A percentile compares a stretch with the other conserved stretches of the same genome.
These are phyloP conservation scores for Boletus insuetus DNA, from an alignment of 768 basidiomycete genomes.

Conservation along the genomic window DNA sequence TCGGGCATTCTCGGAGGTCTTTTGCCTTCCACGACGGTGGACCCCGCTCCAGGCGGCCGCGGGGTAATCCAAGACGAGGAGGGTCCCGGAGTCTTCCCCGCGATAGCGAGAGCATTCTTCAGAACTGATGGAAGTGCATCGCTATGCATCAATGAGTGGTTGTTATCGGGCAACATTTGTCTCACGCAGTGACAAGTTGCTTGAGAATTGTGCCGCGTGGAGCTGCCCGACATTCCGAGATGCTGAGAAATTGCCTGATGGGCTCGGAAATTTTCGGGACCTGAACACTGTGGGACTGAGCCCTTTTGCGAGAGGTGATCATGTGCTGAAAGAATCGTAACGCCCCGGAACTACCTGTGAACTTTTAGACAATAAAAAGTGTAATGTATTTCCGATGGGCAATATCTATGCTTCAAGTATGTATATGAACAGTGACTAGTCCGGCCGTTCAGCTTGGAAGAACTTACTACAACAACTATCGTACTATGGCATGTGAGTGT, in stretches of 20 bases:
- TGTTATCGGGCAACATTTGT: background rate
- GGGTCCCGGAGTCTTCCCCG: background rate
- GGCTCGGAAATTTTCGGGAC: slow-evolving; percentile 13
- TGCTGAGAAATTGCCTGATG: background rate
- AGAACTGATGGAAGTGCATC: slow-evolving; percentile 2
- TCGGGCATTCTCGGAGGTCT: slow-evolving; percentile 9
- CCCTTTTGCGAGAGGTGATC: too few species aligned
- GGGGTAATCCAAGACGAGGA: background rate
- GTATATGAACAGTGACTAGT: background rate
- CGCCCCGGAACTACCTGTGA: background rate
- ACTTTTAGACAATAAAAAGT: background rate
- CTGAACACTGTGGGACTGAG: too few species aligned
- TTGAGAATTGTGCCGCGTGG: background rate
- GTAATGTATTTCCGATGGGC: background rate
- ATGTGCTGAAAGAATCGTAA: background rate
- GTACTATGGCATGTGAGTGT: background rate
- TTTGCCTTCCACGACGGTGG: background rate
- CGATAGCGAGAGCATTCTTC: too few species aligned
- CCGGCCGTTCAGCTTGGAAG: background rate
- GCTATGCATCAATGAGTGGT: background rate
- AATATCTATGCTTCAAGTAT: slow-evolving; percentile 9
- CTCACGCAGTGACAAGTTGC: slow-evolving; percentile 6
- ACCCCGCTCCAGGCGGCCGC: slow-evolving; percentile 3
- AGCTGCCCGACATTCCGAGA: background rate
- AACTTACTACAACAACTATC: slow-evolving; percentile 14